Conservation (phyloP, 2,329 filamentous ascomycete genomes). For the Furcasterigmium sp. region DNA sequence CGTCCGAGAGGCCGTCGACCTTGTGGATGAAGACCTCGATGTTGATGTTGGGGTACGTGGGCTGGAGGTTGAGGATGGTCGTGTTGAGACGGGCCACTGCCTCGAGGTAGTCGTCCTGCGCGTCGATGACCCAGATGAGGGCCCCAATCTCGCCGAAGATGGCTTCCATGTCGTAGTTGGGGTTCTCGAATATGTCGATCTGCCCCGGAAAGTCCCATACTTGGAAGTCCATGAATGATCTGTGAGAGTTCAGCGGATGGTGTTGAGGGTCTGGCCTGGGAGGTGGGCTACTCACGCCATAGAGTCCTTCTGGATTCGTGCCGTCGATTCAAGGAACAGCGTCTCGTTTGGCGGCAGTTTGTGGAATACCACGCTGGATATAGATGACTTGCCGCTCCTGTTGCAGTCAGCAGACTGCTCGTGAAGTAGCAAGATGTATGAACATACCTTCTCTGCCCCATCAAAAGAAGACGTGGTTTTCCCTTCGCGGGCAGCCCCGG, state of each 20-base stretch:
- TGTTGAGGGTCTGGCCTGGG: background rate
- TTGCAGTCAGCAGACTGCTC: background rate
- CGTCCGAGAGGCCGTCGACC: conserved; percentile 93
- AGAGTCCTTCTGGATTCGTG: conserved; percentile 87
- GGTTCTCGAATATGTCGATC: conserved; percentile 81
- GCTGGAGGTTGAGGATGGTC: conserved; percentile 84
- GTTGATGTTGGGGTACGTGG: conserved; percentile 87
- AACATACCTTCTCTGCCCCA: conserved; percentile 84
- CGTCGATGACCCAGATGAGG: conserved; percentile 97
- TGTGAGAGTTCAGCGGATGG: conserved; percentile 27
- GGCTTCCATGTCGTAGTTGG: conserved; percentile 82
- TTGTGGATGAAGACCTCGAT: conserved; percentile 99
- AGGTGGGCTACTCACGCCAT: conserved; percentile 66
- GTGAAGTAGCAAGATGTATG: background rate
- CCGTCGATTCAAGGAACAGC: conserved; percentile 90
- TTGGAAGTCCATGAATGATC: conserved; percentile 98
- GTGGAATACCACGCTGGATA: conserved; percentile 98
- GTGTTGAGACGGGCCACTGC: conserved; percentile 81
- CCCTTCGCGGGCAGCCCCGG: conserved; percentile 47
- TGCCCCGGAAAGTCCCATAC: conserved; percentile 97
- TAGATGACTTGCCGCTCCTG: conserved; percentile 97
- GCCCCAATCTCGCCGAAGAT: conserved; percentile 95
- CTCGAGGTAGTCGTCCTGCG: conserved; percentile 95
- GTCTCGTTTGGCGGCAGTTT: conserved; percentile 96
- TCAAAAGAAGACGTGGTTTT: conserved; percentile 83